phyloP scores from a whole-genome alignment of 2,329 filamentous ascomycete genomes.

The Phaeophleospora eucalypticola region DNA sequence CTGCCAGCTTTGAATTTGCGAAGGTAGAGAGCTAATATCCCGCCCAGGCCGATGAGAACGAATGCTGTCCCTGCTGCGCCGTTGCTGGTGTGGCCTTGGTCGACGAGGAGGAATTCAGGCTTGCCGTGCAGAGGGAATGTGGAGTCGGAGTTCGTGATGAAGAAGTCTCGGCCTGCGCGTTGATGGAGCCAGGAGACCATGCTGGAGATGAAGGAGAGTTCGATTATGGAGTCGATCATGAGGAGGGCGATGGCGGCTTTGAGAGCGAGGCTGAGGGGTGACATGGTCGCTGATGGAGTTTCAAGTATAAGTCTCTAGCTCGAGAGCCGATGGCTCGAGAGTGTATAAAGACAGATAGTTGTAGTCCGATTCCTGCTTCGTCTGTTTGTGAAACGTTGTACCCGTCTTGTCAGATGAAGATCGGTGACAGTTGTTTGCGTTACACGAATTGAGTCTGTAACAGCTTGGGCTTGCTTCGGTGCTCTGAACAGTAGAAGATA shows the following conservation, averaged over 20 bases:
- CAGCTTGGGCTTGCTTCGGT: too few relatives aligned
- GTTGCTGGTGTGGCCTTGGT: conserved; percentile 32
- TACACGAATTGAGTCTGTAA: too few relatives aligned
- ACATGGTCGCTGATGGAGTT: conserved; percentile 10
- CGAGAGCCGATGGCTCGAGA: neutral
- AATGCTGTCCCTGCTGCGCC: conserved; percentile 30
- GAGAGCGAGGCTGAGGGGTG: conserved; percentile 9
- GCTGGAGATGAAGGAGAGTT: conserved; percentile 26
- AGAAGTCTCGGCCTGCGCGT: conserved; percentile 23
- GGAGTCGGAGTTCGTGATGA: conserved; percentile 19
- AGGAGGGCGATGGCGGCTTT: conserved; percentile 19
- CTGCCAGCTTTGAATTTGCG: conserved; percentile 11
- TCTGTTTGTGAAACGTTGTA: too few relatives aligned
- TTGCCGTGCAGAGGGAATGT: conserved; percentile 39
- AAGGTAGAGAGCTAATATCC: conserved; percentile 24
- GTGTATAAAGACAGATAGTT: neutral
- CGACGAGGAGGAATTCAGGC: conserved; percentile 32
- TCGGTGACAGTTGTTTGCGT: too few relatives aligned
- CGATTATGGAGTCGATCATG: conserved; percentile 26
- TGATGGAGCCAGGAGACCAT: conserved; percentile 30
- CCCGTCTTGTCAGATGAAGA: too few relatives aligned
- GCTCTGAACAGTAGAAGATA: too few relatives aligned
- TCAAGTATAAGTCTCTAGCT: neutral
- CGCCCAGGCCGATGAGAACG: conserved; percentile 27
- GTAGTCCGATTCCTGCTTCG: too few relatives aligned